Evolutionary conservation across 371 early-diverging fungal genomes (phyloP).

Genomic region (Apophysomyces trapeziformis): DNA sequence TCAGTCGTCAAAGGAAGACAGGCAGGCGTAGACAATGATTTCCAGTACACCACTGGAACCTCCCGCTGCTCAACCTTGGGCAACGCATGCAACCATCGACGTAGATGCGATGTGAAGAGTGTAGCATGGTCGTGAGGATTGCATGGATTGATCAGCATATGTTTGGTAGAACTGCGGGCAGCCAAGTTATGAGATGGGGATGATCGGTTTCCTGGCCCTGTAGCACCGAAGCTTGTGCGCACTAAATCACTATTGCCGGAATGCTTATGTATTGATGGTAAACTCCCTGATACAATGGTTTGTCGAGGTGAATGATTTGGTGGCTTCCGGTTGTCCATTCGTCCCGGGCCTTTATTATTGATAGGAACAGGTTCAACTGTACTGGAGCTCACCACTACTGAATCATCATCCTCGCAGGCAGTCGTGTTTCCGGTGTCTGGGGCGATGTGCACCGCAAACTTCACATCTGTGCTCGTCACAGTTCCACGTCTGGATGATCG

Average conservation of each 20-base stretch:
- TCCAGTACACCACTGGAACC: slow-evolving; percentile 74
- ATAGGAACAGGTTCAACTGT: slow-evolving; percentile 69
- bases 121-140: slow-evolving; percentile 67
- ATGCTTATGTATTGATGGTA: slow-evolving; percentile 50
- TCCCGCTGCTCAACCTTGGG: slow-evolving; percentile 54
- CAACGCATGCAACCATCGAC: slow-evolving; percentile 88
- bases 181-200: slow-evolving; percentile 42
- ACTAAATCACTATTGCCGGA: slow-evolving; percentile 52
- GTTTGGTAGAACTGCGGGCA: slow-evolving; percentile 26
- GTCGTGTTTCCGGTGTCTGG: slow-evolving; percentile 10
- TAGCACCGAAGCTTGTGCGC: slow-evolving; percentile 41
- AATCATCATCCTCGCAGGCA: slow-evolving; percentile 62
- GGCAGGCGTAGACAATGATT: slow-evolving; percentile 88
- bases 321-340: slow-evolving; percentile 28
- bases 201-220: slow-evolving; percentile 27
- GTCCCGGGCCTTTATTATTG: slow-evolving; percentile 34
- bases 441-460: slow-evolving; percentile 28
- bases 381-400: slow-evolving; percentile 57
- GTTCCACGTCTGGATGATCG: slow-evolving; percentile 39
- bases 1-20: slow-evolving; percentile 94
- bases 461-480: slow-evolving; percentile 38
- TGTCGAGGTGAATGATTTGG: slow-evolving; percentile 44
- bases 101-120: slow-evolving; percentile 64
- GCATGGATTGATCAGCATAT: slow-evolving; percentile 70
- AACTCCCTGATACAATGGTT: slow-evolving; percentile 37